phyloP scores from a whole-genome alignment of 1,284 basidiomycete genomes.

The Pyrrhoderma noxium region DNA sequence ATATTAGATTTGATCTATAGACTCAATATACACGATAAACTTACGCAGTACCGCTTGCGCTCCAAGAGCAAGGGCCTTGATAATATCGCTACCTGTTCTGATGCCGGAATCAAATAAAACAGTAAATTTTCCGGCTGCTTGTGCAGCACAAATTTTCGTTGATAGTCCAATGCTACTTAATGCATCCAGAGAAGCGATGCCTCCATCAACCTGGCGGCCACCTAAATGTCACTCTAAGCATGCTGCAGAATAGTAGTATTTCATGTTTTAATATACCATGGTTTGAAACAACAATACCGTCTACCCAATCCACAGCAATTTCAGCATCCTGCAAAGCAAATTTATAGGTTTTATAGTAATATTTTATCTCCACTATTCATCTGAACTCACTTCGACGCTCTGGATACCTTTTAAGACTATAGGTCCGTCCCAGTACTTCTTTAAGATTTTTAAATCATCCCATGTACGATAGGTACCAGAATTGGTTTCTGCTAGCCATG shows the following conservation, averaged over 20 bases:
- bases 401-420: constrained; percentile 69
- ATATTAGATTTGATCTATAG: not conserved
- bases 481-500: constrained; percentile 51
- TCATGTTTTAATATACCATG: constrained; percentile 64
- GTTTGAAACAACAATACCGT: constrained; percentile 77
- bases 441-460: constrained; percentile 57
- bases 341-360: constrained; percentile 9
- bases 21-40: constrained; percentile 24
- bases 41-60: constrained; percentile 57
- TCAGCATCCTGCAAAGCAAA: constrained; percentile 50
- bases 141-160: constrained; percentile 48
- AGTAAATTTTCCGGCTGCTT: constrained; percentile 50
- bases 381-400: constrained; percentile 29
- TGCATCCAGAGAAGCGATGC: constrained; percentile 63
- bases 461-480: constrained; percentile 54
- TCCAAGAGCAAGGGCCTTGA: constrained; percentile 69
- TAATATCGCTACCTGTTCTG: constrained; percentile 65
- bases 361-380: too few relatives aligned
- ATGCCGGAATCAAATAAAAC: constrained; percentile 78
- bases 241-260: too few relatives aligned
- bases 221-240: constrained; percentile 33
- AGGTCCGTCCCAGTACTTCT: constrained; percentile 63
- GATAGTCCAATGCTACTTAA: constrained; percentile 57
- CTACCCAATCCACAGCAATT: constrained; percentile 52
- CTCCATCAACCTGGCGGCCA: constrained; percentile 77